Conservation (phyloP, 768 basidiomycete species). For the Leucosporidium scottii region DNA sequence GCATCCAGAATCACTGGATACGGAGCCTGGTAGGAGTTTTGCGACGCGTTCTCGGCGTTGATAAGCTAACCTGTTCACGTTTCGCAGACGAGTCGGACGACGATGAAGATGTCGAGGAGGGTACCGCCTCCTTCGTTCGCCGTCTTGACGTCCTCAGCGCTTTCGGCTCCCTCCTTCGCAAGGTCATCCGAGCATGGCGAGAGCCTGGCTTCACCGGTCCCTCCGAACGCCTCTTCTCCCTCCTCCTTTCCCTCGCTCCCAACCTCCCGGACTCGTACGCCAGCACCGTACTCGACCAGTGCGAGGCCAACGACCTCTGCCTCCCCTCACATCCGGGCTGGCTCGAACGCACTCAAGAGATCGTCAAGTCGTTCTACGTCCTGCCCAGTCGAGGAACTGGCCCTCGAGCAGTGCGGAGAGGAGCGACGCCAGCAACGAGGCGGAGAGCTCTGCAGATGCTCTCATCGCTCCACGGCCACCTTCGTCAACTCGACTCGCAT, state of each 20-base stretch:
- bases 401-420: slow-evolving; percentile 24
- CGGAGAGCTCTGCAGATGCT: slow-evolving; percentile 29
- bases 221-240: slow-evolving; percentile 31
- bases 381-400: slow-evolving; percentile 22
- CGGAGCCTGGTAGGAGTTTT: not conserved
- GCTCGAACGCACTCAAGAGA: slow-evolving; percentile 30
- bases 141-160: slow-evolving; percentile 27
- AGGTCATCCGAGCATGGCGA: slow-evolving; percentile 28
- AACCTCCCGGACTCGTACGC: slow-evolving; percentile 38
- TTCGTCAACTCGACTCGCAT: slow-evolving; percentile 38
- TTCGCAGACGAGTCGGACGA: not conserved
- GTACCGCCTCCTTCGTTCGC: slow-evolving; percentile 12
- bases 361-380: slow-evolving; percentile 33
- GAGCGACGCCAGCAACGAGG: slow-evolving; percentile 30
- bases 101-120: slow-evolving; percentile 8
- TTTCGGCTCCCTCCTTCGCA: slow-evolving; percentile 29
- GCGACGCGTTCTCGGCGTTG: not conserved
- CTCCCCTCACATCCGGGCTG: slow-evolving; percentile 37
- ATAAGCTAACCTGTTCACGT: not conserved
- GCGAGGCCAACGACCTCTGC: slow-evolving; percentile 29
- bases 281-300: slow-evolving; percentile 33
- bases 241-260: slow-evolving; percentile 41
- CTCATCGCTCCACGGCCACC: slow-evolving; percentile 39
- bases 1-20: not conserved
- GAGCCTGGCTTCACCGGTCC: slow-evolving; percentile 29